Base-by-base conservation (phyloP, 768 basidiomycete species). In the Suillus subluteus region DNA sequence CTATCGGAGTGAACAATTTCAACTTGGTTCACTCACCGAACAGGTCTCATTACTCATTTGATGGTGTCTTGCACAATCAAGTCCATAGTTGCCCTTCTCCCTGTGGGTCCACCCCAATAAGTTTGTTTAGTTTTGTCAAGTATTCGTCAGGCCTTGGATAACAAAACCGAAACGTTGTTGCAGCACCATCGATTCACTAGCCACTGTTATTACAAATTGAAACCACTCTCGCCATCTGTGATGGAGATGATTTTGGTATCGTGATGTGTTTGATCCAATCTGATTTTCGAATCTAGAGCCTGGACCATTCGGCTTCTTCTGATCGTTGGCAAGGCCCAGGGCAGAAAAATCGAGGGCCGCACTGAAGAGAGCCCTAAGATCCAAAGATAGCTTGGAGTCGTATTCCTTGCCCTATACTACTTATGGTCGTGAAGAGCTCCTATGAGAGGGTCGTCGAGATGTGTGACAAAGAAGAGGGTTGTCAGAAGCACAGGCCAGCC, bases 321-420 rank as follows among this genome's bases (percentile, higher is more conserved):
- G 44, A 23, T 23, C 46, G 12, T 48, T 13, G n/a, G n/a, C 21
- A 48, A 48, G 11, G 46, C n/a, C 46, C 46, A 6, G 44, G 44
- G 21, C 44, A n/a, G 44, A 1, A 43, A 46, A 12, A 97, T 94
- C 0, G 83, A 76, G 65, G 89, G 86, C 0, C 95, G 92, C 0
- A 92, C 92, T 23, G 79, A 82, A 0, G 85, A 76, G 44, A 91
- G 86, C 37, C 91, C 84, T 7, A 95, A 41, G 23, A 96, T 85
- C 55, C 86, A 86, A 1, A 98, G 84, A 73, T 98, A 96, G 2
- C 80, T 81, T 0, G 92, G 94, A 62, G 91, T 88, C 9, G 88
- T 83, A 63, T 91, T 82, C 96, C 96, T 98, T 2, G 94, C 95
- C 46, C n/a, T n/a, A 4, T 26, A 15, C 23, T 26, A 3, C 23